Evolutionary conservation across 176 grass and related monocot species (phyloP).

Genomic region (Hordeum marinum): DNA sequence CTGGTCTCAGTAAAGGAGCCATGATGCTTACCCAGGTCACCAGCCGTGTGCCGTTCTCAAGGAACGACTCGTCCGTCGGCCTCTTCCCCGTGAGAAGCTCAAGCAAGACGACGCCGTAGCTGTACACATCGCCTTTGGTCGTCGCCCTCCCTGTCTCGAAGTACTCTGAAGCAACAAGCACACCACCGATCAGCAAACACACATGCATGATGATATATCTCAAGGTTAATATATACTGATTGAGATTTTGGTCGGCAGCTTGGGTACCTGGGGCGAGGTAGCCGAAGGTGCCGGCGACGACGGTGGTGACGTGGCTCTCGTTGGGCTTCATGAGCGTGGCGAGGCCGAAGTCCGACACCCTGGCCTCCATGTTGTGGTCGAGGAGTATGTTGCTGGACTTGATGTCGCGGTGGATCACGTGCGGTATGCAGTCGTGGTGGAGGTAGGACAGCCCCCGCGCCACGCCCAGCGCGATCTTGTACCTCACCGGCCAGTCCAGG

Average conservation of each 20-base stretch:
- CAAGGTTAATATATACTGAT: background rate
- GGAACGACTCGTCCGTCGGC: slow-evolving; percentile 73
- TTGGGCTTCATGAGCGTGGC: slow-evolving; percentile 60
- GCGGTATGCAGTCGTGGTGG: slow-evolving; percentile 75
- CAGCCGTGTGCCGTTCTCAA: slow-evolving; percentile 67
- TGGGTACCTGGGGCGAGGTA: slow-evolving; percentile 72
- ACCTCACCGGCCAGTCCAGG: slow-evolving; percentile 42
- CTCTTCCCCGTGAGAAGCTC: slow-evolving; percentile 81
- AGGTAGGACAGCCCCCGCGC: slow-evolving; percentile 67
- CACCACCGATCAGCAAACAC: background rate
- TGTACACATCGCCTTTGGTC: slow-evolving; percentile 85
- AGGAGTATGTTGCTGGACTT: slow-evolving; percentile 91
- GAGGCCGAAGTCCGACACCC: slow-evolving; percentile 77
- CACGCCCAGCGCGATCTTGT: slow-evolving; percentile 52
- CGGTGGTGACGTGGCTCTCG: slow-evolving; percentile 69
- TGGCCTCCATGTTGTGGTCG: slow-evolving; percentile 67
- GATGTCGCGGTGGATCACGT: slow-evolving; percentile 81
- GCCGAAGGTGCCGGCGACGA: slow-evolving; percentile 69
- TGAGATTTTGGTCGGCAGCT: background rate
- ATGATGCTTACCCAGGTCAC: slow-evolving; percentile 64
- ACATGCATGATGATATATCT: background rate
- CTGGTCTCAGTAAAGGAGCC: background rate
- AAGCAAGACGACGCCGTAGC: slow-evolving; percentile 77
- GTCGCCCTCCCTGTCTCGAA: slow-evolving; percentile 78
- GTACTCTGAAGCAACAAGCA: slow-evolving; percentile 45